Conservation (phyloP, 192 early-diverging fungal species). For the Chytriomyces hyalinus region DNA sequence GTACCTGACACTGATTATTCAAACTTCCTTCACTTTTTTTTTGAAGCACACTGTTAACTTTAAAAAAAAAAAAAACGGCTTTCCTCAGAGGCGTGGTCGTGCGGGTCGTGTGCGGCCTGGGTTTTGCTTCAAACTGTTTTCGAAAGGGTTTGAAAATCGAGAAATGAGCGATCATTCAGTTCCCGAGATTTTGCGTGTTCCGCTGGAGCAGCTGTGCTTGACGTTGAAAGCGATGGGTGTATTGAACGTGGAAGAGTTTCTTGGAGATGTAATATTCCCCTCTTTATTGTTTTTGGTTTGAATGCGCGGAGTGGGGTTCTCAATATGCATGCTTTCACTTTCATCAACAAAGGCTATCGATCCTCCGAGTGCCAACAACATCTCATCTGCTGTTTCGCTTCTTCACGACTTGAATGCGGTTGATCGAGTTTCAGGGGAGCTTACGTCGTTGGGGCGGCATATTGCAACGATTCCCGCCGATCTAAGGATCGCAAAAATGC, state of each 20-base stretch:
- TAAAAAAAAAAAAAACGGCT: no score
- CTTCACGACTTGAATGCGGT: slow-evolving; percentile 48
- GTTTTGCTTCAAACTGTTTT: slow-evolving; percentile 65
- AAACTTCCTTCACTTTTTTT: no score
- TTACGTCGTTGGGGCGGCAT: slow-evolving; percentile 51
- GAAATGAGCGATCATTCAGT: slow-evolving; percentile 57
- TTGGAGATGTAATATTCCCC: slow-evolving; percentile 38
- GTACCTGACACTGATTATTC: no score
- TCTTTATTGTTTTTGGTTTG: not conserved
- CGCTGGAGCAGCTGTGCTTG: slow-evolving; percentile 85
- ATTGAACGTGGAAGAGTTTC: slow-evolving; percentile 38
- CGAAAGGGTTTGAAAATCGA: slow-evolving; percentile 35
- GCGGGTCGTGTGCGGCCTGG: slow-evolving; percentile 85
- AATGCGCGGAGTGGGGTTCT: not conserved
- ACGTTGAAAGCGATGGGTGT: slow-evolving; percentile 58
- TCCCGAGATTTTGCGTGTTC: slow-evolving; percentile 83
- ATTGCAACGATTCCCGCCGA: slow-evolving; percentile 52
- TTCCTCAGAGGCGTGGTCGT: slow-evolving; percentile 71
- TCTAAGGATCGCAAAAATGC: slow-evolving; percentile 53
- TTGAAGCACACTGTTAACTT: slow-evolving; percentile 49
- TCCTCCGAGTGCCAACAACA: slow-evolving; percentile 43
- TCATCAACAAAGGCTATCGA: slow-evolving; percentile 28
- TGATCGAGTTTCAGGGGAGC: slow-evolving; percentile 12
- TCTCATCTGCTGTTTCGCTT: slow-evolving; percentile 36
- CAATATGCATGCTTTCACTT: not conserved